Evolutionary conservation across 2,329 filamentous ascomycete species (phyloP).

Genomic region (Lecanicillium sp.): DNA sequence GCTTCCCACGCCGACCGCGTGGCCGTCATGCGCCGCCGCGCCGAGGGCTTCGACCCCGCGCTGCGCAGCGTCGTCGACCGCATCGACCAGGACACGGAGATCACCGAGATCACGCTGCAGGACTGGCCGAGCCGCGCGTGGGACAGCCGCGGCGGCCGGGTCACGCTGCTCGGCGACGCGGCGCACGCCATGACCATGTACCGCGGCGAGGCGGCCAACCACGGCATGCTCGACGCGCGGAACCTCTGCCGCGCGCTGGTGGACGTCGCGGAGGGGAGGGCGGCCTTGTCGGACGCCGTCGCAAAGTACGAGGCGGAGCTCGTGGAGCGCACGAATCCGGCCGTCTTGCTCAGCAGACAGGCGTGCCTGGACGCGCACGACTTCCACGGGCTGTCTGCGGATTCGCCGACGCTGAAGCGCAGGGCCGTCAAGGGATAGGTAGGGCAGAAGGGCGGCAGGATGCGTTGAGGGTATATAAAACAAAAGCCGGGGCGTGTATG

Average conservation of each 20-base stretch:
- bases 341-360: slow-evolving; percentile 26
- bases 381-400: slow-evolving; percentile 25
- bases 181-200: slow-evolving; percentile 57
- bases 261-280: slow-evolving; percentile 15
- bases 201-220: slow-evolving; percentile 34
- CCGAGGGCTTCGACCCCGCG: slow-evolving; percentile 28
- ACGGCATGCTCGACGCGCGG: slow-evolving; percentile 35
- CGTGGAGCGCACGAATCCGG: slow-evolving; percentile 22
- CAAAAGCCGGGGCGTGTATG: no score
- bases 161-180: slow-evolving; percentile 47
- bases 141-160: slow-evolving; percentile 36
- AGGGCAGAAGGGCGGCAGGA: no score
- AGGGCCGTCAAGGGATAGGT: neutral
- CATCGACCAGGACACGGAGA: slow-evolving; percentile 35
- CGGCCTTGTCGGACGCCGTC: slow-evolving; percentile 16
- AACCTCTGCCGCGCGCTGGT: slow-evolving; percentile 23
- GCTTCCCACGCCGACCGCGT: slow-evolving; percentile 26
- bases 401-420: slow-evolving; percentile 24
- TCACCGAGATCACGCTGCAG: slow-evolving; percentile 30
- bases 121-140: slow-evolving; percentile 35
- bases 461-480: no score
- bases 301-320: slow-evolving; percentile 27
- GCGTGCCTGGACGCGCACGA: slow-evolving; percentile 29
- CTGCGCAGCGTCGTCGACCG: slow-evolving; percentile 36
- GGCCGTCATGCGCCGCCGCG: slow-evolving; percentile 34